Evolutionary conservation across 768 basidiomycete species (phyloP).

Genomic region (Suillus fuscotomentosus): DNA sequence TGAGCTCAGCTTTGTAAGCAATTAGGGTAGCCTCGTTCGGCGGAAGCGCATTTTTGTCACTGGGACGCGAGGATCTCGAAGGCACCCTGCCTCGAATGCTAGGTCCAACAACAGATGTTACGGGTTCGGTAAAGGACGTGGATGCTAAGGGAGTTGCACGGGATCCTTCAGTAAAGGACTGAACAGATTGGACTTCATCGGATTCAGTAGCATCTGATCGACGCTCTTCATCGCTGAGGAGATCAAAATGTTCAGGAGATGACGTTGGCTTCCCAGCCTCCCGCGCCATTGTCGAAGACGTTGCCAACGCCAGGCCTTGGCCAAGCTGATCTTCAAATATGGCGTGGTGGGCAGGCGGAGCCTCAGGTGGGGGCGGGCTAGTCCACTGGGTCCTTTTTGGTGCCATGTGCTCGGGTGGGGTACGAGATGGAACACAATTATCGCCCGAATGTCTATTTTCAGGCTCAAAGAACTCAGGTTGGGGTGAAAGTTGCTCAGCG

Average conservation of each 20-base stretch:
- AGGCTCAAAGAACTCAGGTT: constrained; percentile 45
- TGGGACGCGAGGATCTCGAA: constrained; percentile 13
- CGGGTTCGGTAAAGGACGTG: constrained; percentile 7
- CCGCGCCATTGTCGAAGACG: constrained; percentile 59
- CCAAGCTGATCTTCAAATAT: constrained; percentile 70
- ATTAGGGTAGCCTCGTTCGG: constrained; percentile 13
- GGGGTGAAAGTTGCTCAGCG: constrained; percentile 54
- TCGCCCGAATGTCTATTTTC: constrained; percentile 31
- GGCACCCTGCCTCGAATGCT: constrained; percentile 25
- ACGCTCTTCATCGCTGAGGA: constrained; percentile 63
- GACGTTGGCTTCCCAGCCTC: constrained; percentile 50
- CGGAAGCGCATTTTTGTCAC: constrained; percentile 8
- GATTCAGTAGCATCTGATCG: constrained; percentile 60
- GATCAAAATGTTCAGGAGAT: constrained; percentile 59
- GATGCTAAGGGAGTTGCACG: constrained; percentile 21
- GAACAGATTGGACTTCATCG: constrained; percentile 69
- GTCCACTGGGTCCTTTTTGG: constrained; percentile 82
- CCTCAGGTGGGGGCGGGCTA: constrained; percentile 79
- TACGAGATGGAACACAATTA: constrained; percentile 36
- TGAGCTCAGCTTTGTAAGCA: constrained; percentile 36
- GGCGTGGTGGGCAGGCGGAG: constrained; percentile 61
- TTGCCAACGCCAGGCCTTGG: constrained; percentile 65
- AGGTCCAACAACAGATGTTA: constrained; percentile 9
- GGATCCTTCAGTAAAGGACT: constrained; percentile 59
- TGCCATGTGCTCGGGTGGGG: constrained; percentile 76